Evolutionary conservation across 345 rosid species (phyloP).

Genomic region (Trapa bicornis): DNA sequence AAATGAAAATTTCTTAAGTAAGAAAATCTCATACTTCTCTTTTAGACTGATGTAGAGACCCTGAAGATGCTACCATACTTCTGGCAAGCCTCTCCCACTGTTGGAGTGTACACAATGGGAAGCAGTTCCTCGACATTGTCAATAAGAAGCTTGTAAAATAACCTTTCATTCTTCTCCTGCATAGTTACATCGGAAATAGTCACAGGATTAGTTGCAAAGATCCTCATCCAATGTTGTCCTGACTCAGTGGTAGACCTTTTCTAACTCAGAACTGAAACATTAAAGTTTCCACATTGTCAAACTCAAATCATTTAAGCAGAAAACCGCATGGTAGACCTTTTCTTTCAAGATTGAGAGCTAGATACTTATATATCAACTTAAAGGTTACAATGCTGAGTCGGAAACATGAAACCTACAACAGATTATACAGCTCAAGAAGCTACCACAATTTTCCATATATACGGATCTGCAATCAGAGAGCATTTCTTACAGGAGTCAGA

Average conservation of each 20-base stretch:
- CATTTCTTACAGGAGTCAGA: neutral
- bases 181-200: neutral
- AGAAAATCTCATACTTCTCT: constrained; percentile 42
- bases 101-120: constrained; percentile 90
- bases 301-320: neutral
- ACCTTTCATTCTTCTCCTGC: constrained; percentile 87
- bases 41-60: constrained; percentile 93
- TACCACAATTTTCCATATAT: neutral
- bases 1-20: neutral
- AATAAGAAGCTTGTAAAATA: constrained; percentile 84
- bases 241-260: too few species aligned
- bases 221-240: neutral
- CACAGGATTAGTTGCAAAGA: neutral
- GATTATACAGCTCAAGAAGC: neutral
- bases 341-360: neutral
- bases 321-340: neutral
- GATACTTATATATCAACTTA: neutral
- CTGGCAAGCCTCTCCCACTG: constrained; percentile 97
- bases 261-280: neutral
- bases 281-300: neutral
- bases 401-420: neutral
- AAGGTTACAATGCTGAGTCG: neutral
- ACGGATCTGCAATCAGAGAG: neutral
- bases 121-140: constrained; percentile 89
- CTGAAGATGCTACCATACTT: constrained; percentile 90